These are phyloP conservation scores for Rhizopogon vinicolor DNA, from an alignment of 768 basidiomycete species.

Conservation along the genomic window DNA sequence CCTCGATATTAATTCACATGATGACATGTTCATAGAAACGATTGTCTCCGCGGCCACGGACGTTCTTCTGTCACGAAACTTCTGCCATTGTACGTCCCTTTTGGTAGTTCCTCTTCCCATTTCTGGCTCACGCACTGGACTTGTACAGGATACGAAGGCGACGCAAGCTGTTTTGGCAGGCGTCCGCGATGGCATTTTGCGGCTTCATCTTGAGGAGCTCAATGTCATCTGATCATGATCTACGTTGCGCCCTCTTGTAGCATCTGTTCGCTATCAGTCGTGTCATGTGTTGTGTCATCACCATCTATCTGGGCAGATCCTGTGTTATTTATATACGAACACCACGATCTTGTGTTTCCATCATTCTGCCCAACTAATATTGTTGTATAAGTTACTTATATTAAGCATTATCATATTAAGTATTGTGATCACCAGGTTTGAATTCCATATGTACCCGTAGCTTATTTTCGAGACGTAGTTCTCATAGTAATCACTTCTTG, in stretches of 20 bases:
- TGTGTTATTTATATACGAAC: not conserved
- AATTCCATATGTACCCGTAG: too few relatives aligned
- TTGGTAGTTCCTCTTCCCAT: not conserved
- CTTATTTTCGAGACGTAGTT: too few relatives aligned
- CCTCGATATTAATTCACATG: not conserved
- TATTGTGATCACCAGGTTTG: too few relatives aligned
- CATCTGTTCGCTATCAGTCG: not conserved
- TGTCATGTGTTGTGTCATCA: not conserved
- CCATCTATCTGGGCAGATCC: not conserved
- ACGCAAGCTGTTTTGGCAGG: slow-evolving; percentile 33
- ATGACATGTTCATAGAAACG: slow-evolving; percentile 36
- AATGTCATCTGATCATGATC: slow-evolving; percentile 17
- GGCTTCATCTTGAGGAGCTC: slow-evolving; percentile 26
- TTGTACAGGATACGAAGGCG: slow-evolving; percentile 32
- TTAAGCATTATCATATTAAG: too few relatives aligned
- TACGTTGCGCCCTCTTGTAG: too few relatives aligned
- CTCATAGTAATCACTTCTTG: too few relatives aligned
- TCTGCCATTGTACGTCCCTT: slow-evolving; percentile 56
- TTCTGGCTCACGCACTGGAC: not conserved
- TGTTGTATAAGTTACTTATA: too few relatives aligned
- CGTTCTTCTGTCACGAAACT: slow-evolving; percentile 67
- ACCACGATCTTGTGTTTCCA: too few relatives aligned
- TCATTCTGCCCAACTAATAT: too few relatives aligned
- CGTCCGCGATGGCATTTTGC: slow-evolving; percentile 39
- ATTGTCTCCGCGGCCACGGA: slow-evolving; percentile 49